Conservation (phyloP, 2,329 filamentous ascomycete species). For the Phialophora chinensis region DNA sequence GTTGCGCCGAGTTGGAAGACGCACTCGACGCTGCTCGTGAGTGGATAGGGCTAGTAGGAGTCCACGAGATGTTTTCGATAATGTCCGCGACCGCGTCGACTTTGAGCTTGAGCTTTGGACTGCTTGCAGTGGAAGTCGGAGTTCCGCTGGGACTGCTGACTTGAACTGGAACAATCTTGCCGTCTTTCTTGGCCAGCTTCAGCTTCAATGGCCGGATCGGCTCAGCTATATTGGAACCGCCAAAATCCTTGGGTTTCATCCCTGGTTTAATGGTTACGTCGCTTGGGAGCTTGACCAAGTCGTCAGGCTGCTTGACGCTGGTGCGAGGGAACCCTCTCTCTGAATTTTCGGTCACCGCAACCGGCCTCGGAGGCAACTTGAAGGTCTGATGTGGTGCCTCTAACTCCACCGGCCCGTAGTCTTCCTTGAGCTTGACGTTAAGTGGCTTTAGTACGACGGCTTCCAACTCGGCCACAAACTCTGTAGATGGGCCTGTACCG, state of each 20-base stretch:
- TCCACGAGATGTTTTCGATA: conserved; percentile 36
- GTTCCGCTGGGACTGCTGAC: conserved; percentile 19
- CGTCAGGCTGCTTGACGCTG: conserved; percentile 25
- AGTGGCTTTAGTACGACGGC: conserved; percentile 25
- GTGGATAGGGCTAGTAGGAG: conserved; percentile 37
- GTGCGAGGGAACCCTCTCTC: conserved; percentile 27
- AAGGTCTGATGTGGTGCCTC: conserved; percentile 36
- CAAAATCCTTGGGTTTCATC: conserved; percentile 32
- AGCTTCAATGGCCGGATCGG: conserved; percentile 32
- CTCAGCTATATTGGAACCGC: conserved; percentile 16
- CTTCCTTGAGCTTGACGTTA: conserved; percentile 14
- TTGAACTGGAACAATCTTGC: conserved; percentile 35
- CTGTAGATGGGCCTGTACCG: conserved; percentile 5
- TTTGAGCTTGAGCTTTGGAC: conserved; percentile 18
- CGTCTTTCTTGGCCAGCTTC: conserved; percentile 33
- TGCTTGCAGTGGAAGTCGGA: neutral
- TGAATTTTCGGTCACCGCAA: conserved; percentile 14
- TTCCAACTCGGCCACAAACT: conserved; percentile 38
- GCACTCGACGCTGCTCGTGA: conserved; percentile 25
- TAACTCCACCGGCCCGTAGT: conserved; percentile 30
- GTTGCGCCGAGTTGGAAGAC: conserved; percentile 33
- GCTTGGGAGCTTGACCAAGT: conserved; percentile 31
- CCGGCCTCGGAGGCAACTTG: conserved; percentile 34
- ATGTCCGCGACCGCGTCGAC: conserved; percentile 32
- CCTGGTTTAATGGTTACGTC: conserved; percentile 24